Evolutionary conservation across 108 stramenopile species (phyloP), one percentile per base, ranked within the genome.

Genomic region (Craspedostauros australis): DNA sequence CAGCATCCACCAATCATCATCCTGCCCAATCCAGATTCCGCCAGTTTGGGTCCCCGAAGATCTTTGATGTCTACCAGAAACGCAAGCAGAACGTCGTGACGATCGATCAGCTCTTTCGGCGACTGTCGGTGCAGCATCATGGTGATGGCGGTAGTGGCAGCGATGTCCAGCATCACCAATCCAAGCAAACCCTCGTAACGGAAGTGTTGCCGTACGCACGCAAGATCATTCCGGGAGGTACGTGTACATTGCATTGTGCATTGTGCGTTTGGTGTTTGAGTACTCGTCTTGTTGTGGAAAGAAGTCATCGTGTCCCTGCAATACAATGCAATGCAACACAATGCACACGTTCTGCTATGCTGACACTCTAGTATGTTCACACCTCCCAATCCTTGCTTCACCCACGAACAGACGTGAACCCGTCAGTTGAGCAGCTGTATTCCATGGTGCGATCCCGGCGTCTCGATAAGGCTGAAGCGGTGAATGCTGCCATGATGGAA

Each of bases 1-100:
- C 86, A 21, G 82, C 82, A 5, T 39, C 54, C 42, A 55, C 75
- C 7, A 92, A 92, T 47, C 57, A 50, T 30, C 64, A 84, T 22
- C 84, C 91, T 0, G 76, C 86, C 6, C 84, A 84, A 19, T 57
- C 39, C 44, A 60, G 61, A 34, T 92, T 92, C 54, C 79, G 86
- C 1, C 80, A 77, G 50, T 73, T 92, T 46, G 68, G 70, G 32
- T 50, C 81, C n/a, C 91, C 91, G 0, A 78, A 72, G 40, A 56
- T 86, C 8, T 87, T 80, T 60, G 67, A 79, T 24, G 76, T 86
- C 3, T 46, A 76, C 39, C 73, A 57, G 27, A 84, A 92, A 41
- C 71, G 62, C 0, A 56, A 50, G 28, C 76, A 72, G 19, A 92
- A 92, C 63, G 57, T 80, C 38, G 37, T 54, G 4, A 60, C 62